Evolutionary conservation across 1,284 basidiomycete species (phyloP).

Genomic region (Ganoderma boninense): DNA sequence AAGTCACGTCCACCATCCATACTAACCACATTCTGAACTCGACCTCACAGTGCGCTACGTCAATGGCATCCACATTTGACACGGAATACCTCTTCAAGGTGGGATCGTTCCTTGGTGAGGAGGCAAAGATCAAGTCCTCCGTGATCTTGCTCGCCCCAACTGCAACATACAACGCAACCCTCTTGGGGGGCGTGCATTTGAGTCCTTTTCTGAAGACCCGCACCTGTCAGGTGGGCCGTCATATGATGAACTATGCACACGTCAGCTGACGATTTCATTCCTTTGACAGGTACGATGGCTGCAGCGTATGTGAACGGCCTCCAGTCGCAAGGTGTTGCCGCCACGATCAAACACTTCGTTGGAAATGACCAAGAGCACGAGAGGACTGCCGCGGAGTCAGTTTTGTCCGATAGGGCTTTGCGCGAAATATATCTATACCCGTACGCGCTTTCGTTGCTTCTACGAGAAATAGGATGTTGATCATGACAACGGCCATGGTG

Average conservation of each 20-base stretch:
- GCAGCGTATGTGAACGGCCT: slow-evolving; percentile 73
- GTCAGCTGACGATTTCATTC: background rate
- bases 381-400: slow-evolving; percentile 66
- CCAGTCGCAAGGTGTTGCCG: slow-evolving; percentile 68
- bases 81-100: slow-evolving; percentile 59
- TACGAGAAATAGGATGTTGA: background rate
- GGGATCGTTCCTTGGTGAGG: slow-evolving; percentile 65
- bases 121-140: slow-evolving; percentile 71
- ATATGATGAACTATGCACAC: background rate
- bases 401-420: slow-evolving; percentile 68
- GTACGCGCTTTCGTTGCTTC: slow-evolving; percentile 45
- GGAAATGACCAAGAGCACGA: slow-evolving; percentile 77
- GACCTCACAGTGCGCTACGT: slow-evolving; percentile 66
- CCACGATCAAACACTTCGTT: slow-evolving; percentile 59
- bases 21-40: background rate
- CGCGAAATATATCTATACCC: slow-evolving; percentile 79
- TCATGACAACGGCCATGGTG: background rate
- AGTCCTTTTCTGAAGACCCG: slow-evolving; percentile 76
- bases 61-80: slow-evolving; percentile 73
- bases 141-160: slow-evolving; percentile 72
- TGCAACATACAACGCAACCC: slow-evolving; percentile 75
- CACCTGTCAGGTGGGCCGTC: slow-evolving; percentile 59
- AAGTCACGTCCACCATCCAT: background rate
- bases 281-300: slow-evolving; percentile 56
- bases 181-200: slow-evolving; percentile 70